A percentile compares a stretch with the other conserved stretches of the same genome.
Evolutionary conservation across 2,329 filamentous ascomycete species (phyloP).

Genomic region (Colletotrichum gigasporum): DNA sequence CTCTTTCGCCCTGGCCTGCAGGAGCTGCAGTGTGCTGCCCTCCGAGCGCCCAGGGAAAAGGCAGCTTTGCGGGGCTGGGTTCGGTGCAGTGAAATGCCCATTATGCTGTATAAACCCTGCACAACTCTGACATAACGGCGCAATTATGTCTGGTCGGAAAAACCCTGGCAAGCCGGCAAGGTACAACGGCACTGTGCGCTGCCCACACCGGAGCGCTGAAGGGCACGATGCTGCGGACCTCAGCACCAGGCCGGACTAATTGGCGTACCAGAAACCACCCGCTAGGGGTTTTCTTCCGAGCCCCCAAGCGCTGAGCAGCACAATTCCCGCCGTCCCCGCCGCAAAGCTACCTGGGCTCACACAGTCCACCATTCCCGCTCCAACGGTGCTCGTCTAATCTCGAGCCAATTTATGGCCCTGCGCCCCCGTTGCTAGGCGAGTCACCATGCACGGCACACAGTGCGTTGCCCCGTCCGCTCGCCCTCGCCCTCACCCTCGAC

Average conservation of each 20-base stretch:
- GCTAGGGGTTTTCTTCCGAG: slow-evolving; percentile 22
- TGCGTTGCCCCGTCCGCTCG: slow-evolving; percentile 2
- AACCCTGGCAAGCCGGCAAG: slow-evolving; percentile 7
- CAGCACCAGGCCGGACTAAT: no score
- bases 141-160: slow-evolving; percentile 9
- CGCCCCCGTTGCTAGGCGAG: not conserved
- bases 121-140: not conserved
- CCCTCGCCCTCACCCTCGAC: not conserved
- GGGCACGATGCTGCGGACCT: no score
- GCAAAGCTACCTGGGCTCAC: not conserved
- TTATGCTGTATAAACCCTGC: slow-evolving; percentile 16
- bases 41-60: slow-evolving; percentile 15
- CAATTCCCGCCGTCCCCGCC: slow-evolving; percentile 7
- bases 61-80: slow-evolving; percentile 21
- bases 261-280: no score
- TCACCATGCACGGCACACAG: slow-evolving; percentile 7
- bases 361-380: slow-evolving; percentile 8
- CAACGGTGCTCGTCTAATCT: slow-evolving; percentile 23
- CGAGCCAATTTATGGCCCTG: not conserved
- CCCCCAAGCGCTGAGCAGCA: not conserved
- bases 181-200: slow-evolving; percentile 7
- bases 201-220: slow-evolving; percentile 13
- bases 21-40: slow-evolving; percentile 7
- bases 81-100: not conserved
- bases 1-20: slow-evolving; percentile 26